phyloP scores from a whole-genome alignment of 78 protist genomes.

The Dictyostelium capitatum region DNA sequence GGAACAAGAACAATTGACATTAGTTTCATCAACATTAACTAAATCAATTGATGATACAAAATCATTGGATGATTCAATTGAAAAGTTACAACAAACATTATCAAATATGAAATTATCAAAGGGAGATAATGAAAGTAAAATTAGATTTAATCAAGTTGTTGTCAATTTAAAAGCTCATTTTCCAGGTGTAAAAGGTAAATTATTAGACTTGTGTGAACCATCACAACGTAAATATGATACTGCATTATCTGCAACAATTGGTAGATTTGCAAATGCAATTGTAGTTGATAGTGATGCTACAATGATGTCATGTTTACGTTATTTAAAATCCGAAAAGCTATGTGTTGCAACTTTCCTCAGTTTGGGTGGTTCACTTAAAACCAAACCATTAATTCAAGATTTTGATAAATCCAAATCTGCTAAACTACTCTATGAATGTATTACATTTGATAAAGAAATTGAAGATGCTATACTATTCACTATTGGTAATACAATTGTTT shows the following conservation, averaged over 20 bases:
- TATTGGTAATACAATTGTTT: constrained; percentile 94
- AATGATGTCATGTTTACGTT: constrained; percentile 91
- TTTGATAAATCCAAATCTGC: constrained; percentile 25
- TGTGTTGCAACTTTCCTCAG: constrained; percentile 95
- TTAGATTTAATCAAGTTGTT: constrained; percentile 42
- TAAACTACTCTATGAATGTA: constrained; percentile 83
- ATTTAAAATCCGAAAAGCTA: constrained; percentile 88
- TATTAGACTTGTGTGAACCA: constrained; percentile 90
- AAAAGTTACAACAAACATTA: constrained; percentile 13
- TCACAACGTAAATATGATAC: constrained; percentile 84
- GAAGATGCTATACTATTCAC: constrained; percentile 92
- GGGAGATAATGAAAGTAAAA: constrained; percentile 65
- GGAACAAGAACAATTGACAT: neutral
- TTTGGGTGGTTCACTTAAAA: constrained; percentile 82
- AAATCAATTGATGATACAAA: neutral
- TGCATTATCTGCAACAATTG: constrained; percentile 95
- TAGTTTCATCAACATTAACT: neutral
- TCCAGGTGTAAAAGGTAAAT: constrained; percentile 94
- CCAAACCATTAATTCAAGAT: constrained; percentile 58
- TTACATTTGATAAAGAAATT: constrained; percentile 41
- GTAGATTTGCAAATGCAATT: constrained; percentile 95
- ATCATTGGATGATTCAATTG: constrained; percentile 15
- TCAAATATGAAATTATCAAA: constrained; percentile 59
- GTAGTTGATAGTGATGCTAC: constrained; percentile 93
- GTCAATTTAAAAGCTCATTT: constrained; percentile 77